phyloP scores from a whole-genome alignment of 495 filamentous ascomycete species.

The Penicillium mononematosum region DNA sequence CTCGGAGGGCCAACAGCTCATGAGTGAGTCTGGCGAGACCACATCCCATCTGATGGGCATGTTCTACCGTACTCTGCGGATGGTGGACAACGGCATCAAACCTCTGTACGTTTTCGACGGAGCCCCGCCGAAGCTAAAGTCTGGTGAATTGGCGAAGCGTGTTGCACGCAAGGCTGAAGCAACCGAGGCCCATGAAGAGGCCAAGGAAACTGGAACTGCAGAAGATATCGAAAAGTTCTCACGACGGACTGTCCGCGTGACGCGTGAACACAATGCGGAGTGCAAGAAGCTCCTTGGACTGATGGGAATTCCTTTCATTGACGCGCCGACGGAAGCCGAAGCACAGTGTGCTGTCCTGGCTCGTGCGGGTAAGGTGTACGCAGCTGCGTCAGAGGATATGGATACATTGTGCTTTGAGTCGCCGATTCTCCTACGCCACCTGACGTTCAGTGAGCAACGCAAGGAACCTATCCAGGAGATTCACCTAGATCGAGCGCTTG shows the following conservation, averaged over 20 bases:
- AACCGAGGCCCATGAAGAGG: slow-evolving; percentile 82
- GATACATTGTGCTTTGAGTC: slow-evolving; percentile 95
- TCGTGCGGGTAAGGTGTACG: slow-evolving; percentile 91
- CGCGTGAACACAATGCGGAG: slow-evolving; percentile 90
- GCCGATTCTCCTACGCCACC: slow-evolving; percentile 84
- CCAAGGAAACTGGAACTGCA: slow-evolving; percentile 94
- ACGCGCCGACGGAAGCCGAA: slow-evolving; percentile 95
- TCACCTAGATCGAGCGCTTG: slow-evolving; percentile 75
- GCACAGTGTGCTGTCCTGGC: slow-evolving; percentile 93
- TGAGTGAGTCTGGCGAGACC: slow-evolving; percentile 88
- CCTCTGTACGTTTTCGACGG: slow-evolving; percentile 98
- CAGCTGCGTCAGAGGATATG: slow-evolving; percentile 97
- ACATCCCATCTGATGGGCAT: slow-evolving; percentile 98
- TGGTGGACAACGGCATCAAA: slow-evolving; percentile 98
- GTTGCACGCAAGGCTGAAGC: slow-evolving; percentile 89
- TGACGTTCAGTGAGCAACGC: slow-evolving; percentile 94
- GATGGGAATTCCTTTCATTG: slow-evolving; percentile 95
- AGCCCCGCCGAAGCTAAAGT: slow-evolving; percentile 93
- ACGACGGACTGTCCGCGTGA: slow-evolving; percentile 91
- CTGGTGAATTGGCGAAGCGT: slow-evolving; percentile 90
- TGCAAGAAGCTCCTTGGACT: slow-evolving; percentile 85
- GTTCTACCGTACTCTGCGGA: slow-evolving; percentile 97
- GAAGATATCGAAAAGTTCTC: slow-evolving; percentile 98
- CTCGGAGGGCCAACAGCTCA: slow-evolving; percentile 93
- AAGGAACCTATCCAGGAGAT: slow-evolving; percentile 99